A percentile compares a stretch with the other conserved stretches of the same genome.
phyloP scores from a whole-genome alignment of 495 filamentous ascomycete species.

The Talaromyces thailandensis region DNA sequence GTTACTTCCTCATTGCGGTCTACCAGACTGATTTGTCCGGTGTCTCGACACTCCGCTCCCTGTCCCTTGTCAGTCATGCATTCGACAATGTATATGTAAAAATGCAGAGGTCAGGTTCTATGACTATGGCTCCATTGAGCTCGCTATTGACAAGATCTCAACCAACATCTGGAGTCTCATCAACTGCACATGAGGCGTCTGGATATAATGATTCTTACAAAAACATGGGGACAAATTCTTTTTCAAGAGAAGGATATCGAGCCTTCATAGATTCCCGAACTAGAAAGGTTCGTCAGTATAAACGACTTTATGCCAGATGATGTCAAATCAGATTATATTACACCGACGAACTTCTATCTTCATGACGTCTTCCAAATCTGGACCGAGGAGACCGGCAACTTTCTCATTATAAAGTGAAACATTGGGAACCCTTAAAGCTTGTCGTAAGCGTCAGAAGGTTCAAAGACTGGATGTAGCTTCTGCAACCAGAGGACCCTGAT shows the following conservation, averaged over 20 bases:
- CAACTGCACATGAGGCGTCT: background rate
- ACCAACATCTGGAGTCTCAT: background rate
- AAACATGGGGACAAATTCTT: background rate
- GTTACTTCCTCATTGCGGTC: too few species aligned
- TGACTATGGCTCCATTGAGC: background rate
- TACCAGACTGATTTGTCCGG: background rate
- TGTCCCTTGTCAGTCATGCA: background rate
- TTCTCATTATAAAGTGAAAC: too few species aligned
- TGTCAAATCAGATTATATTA: background rate
- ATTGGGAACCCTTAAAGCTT: too few species aligned
- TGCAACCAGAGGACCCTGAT: too few species aligned
- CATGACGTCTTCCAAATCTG: too few species aligned
- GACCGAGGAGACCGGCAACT: too few species aligned
- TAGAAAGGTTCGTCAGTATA: background rate
- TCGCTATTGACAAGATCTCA: background rate
- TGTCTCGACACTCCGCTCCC: background rate
- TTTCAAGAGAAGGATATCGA: background rate
- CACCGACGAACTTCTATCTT: too few species aligned
- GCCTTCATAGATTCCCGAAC: background rate
- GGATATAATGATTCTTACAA: background rate
- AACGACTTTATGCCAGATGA: background rate
- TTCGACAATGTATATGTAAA: background rate
- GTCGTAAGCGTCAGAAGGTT: too few species aligned
- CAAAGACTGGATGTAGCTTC: too few species aligned
- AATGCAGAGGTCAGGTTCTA: background rate